Base-by-base conservation (phyloP, 345 rosid genomes). In the Lepidium sativum region DNA sequence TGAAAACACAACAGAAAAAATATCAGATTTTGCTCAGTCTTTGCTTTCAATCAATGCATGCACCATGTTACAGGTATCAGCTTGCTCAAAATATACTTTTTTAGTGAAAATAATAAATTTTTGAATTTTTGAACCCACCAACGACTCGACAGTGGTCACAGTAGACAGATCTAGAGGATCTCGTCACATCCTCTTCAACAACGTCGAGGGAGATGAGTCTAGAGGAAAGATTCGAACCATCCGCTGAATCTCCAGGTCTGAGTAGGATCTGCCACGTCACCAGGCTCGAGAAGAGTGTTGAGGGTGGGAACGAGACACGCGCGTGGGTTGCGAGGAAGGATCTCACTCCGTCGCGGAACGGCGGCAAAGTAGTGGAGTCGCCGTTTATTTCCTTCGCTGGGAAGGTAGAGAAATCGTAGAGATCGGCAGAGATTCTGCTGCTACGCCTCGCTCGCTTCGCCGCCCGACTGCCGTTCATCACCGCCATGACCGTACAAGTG, bases 71-170 rank as follows among this genome's bases (percentile, higher is more conserved):
- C 38, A 17, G 33, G 10, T 14, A 6, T 6, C 11, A 18, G 9
- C 20, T 51, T 13, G 10, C 31, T 27, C 7, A 27, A 27, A 27
- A 27, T 27, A 4, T 27, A 27, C 7, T 29, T 29, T 14, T 14
- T 13, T 29, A 1, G 16, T 2, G 14, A 5, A 18, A 9, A 23
- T 27, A 27, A 27, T 27, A 27, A 27, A 27, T 1, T 27, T 27
- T 27, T 27, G 31, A 27, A 27, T 27, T 27, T 27, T 27, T 27
- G 32, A 63, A 84, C 96, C 82, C 79, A 88, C 96, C 92, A 17
- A 86, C 87, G 44, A 89, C 92, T 34, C 86, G 84, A 71, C 92
- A 89, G 80, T 86, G 88, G 72, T 84, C 85, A 57, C 92, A 89
- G 74, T 89, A 84, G 16, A 79, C 82, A 32, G 92, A 89, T 83